phyloP scores from a whole-genome alignment of 2,329 filamentous ascomycete genomes.

The Stachybotrys chartarum region DNA sequence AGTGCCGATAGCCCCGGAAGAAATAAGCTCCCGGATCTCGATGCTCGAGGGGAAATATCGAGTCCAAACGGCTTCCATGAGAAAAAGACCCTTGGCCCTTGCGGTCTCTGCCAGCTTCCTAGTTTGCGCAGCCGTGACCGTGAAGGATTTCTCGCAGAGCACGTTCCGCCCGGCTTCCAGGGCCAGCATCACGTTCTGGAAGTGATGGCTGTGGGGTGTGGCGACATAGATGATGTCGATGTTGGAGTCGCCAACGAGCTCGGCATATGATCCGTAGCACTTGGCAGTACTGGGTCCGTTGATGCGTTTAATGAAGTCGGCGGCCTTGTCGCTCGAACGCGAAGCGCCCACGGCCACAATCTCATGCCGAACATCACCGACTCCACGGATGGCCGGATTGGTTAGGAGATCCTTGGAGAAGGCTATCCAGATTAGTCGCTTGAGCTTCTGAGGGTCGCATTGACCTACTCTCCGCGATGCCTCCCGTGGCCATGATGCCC shows the following conservation, averaged over 20 bases:
- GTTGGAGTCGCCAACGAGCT: conserved; percentile 68
- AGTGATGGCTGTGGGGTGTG: conserved; percentile 85
- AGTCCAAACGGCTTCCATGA: conserved; percentile 87
- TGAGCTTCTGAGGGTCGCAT: not conserved
- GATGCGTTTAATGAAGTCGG: conserved; percentile 62
- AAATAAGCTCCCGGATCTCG: conserved; percentile 58
- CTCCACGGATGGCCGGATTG: conserved; percentile 61
- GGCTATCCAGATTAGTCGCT: not conserved
- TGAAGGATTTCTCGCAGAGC: conserved; percentile 84
- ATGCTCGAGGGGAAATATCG: conserved; percentile 77
- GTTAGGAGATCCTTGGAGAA: conserved; percentile 60
- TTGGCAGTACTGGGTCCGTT: conserved; percentile 57
- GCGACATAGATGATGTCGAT: conserved; percentile 83
- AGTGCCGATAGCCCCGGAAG: conserved; percentile 44
- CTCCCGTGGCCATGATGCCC: not conserved
- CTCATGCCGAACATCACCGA: conserved; percentile 65
- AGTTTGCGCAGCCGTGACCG: conserved; percentile 70
- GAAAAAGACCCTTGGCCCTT: conserved; percentile 60
- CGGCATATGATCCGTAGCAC: conserved; percentile 72
- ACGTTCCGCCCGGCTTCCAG: conserved; percentile 78
- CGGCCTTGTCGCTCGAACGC: conserved; percentile 58
- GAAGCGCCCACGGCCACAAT: conserved; percentile 78
- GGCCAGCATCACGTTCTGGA: conserved; percentile 76
- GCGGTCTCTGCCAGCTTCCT: conserved; percentile 64
- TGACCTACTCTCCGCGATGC: not conserved